Conservation (phyloP, 495 filamentous ascomycete species). For the Daldinia vernicosa region DNA sequence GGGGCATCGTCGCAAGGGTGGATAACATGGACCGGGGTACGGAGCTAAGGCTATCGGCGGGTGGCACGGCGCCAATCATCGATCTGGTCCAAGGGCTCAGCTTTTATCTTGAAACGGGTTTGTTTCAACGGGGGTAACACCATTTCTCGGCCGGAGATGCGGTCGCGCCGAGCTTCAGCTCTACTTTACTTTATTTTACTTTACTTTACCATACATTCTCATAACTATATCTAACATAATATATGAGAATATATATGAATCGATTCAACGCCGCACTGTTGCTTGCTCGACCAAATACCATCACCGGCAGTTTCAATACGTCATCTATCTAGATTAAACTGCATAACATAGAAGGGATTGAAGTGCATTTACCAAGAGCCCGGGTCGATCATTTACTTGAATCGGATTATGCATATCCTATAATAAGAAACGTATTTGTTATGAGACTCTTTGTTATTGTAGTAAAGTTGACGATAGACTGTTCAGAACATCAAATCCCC, state of each 20-base stretch:
- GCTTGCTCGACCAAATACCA: neutral
- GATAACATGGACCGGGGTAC: constrained; percentile 21
- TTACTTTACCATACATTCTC: neutral
- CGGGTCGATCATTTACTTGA: neutral
- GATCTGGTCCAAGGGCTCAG: constrained; percentile 10
- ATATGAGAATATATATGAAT: neutral
- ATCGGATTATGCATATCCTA: neutral
- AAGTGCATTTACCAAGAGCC: neutral
- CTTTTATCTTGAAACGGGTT: constrained; percentile 31
- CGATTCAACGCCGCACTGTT: neutral
- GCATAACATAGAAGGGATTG: neutral
- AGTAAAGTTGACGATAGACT: neutral
- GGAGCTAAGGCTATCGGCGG: constrained; percentile 18
- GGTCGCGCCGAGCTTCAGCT: neutral
- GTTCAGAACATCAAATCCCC: neutral
- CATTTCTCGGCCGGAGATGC: constrained; percentile 19
- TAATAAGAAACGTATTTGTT: neutral
- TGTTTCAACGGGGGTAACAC: constrained; percentile 31
- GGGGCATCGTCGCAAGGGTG: constrained; percentile 7
- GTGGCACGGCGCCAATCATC: constrained; percentile 29
- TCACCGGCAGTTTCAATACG: neutral
- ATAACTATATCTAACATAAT: neutral
- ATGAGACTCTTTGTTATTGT: neutral
- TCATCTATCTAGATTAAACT: neutral
- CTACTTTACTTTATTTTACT: too few species aligned